phyloP scores from a whole-genome alignment of 2,329 filamentous ascomycete species.

The Aureobasidium vineae region DNA sequence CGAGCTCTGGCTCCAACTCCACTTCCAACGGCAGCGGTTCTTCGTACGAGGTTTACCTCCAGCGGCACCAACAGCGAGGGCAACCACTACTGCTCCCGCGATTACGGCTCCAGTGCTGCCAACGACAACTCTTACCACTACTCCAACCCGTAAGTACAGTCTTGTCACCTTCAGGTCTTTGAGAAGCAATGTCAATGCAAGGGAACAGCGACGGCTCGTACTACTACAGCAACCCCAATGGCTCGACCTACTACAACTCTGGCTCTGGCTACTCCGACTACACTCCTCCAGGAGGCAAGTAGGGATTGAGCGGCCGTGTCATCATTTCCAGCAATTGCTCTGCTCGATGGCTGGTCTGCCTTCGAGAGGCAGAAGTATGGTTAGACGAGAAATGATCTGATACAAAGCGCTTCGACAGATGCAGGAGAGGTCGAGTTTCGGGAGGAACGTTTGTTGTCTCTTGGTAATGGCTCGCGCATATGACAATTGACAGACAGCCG shows the following conservation, averaged over 20 bases:
- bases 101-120: slow-evolving; percentile 57
- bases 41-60: slow-evolving; percentile 43
- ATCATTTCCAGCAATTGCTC: background rate
- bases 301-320: background rate
- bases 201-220: slow-evolving; percentile 58
- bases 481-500: background rate
- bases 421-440: background rate
- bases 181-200: background rate
- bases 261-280: slow-evolving; percentile 60
- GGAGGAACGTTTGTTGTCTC: background rate
- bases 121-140: slow-evolving; percentile 66
- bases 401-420: background rate
- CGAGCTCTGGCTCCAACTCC: slow-evolving; percentile 23
- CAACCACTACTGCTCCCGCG: slow-evolving; percentile 65
- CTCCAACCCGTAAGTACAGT: slow-evolving; percentile 55
- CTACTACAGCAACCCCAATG: slow-evolving; percentile 65
- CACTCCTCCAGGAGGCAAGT: slow-evolving; percentile 50
- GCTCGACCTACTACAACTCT: slow-evolving; percentile 64
- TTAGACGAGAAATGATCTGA: background rate
- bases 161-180: background rate
- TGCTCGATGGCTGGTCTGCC: background rate
- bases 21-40: slow-evolving; percentile 25
- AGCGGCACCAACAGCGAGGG: slow-evolving; percentile 65
- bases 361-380: background rate
- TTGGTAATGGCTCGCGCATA: background rate